phyloP scores from a whole-genome alignment of 148 eudicot species.

The Spergularia bocconei region DNA sequence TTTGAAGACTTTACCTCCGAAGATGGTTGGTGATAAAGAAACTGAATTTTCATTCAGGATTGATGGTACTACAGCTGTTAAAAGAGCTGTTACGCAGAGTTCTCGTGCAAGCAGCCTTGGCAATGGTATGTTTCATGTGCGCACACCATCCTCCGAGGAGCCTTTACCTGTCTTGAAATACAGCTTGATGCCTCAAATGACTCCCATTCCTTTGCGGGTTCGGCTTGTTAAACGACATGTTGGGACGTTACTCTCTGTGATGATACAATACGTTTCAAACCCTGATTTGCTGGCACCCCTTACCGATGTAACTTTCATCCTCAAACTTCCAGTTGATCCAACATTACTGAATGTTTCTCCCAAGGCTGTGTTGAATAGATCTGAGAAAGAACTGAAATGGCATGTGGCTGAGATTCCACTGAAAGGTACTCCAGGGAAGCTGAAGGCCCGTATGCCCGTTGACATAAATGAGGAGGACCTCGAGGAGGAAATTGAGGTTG shows the following conservation, averaged over 20 bases:
- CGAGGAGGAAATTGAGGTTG: conserved; percentile 75
- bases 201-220: conserved; percentile 80
- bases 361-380: conserved; percentile 79
- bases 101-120: conserved; percentile 82
- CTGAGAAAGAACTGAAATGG: conserved; percentile 93
- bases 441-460: conserved; percentile 84
- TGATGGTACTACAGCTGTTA: conserved; percentile 61
- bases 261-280: conserved; percentile 85
- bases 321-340: conserved; percentile 90
- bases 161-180: conserved; percentile 80
- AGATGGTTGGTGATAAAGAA: conserved; percentile 65
- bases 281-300: conserved; percentile 76
- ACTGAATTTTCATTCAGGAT: conserved; percentile 89
- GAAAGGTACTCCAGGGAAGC: conserved; percentile 73
- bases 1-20: conserved; percentile 70
- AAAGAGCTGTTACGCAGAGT: conserved; percentile 64
- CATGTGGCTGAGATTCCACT: conserved; percentile 76
- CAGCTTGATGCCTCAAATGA: conserved; percentile 66
- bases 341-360: conserved; percentile 76
- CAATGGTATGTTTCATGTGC: conserved; percentile 82
- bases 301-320: conserved; percentile 62
- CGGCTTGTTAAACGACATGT: conserved; percentile 81
- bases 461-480: conserved; percentile 70
- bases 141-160: conserved; percentile 61
- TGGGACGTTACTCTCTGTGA: conserved; percentile 84